Percentiles rank a stretch among this genome's conserved stretches.
Evolutionary conservation across 1,284 basidiomycete species (phyloP).

Genomic region (Lignosus rhinocerotis): DNA sequence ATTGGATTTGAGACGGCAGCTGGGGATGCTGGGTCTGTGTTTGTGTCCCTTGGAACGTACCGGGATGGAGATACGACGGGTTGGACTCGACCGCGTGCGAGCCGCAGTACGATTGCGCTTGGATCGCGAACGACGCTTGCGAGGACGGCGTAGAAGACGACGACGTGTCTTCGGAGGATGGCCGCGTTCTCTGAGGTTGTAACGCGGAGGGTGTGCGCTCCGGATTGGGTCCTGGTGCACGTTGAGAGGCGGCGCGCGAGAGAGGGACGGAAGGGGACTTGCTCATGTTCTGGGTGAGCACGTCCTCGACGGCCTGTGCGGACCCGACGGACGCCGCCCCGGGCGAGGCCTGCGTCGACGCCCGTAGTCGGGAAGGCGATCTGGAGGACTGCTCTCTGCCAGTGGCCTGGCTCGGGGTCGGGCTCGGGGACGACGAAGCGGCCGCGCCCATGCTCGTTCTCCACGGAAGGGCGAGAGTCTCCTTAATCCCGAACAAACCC

Average conservation of each 20-base stretch:
- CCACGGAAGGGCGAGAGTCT: neutral
- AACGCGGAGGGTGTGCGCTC: too few relatives aligned
- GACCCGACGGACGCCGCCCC: slow-evolving; percentile 13
- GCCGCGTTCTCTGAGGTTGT: too few relatives aligned
- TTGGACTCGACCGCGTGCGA: slow-evolving; percentile 7
- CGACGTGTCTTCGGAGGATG: too few relatives aligned
- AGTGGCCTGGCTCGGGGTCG: neutral
- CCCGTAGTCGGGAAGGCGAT: neutral
- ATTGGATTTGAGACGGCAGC: neutral
- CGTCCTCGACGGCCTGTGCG: slow-evolving; percentile 22
- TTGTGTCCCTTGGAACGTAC: neutral
- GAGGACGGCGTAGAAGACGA: too few relatives aligned
- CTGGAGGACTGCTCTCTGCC: neutral
- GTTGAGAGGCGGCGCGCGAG: neutral
- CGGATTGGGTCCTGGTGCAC: neutral
- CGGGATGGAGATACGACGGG: neutral
- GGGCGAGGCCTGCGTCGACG: neutral
- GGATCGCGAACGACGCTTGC: neutral
- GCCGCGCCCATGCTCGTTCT: neutral
- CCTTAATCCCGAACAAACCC: neutral
- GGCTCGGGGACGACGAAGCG: neutral
- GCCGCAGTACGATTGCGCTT: slow-evolving; percentile 4
- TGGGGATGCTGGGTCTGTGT: neutral
- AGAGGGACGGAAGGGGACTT: neutral
- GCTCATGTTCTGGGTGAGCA: slow-evolving; percentile 18